Conservation (phyloP, 2,329 filamentous ascomycete species). For the Drechslera avenae region DNA sequence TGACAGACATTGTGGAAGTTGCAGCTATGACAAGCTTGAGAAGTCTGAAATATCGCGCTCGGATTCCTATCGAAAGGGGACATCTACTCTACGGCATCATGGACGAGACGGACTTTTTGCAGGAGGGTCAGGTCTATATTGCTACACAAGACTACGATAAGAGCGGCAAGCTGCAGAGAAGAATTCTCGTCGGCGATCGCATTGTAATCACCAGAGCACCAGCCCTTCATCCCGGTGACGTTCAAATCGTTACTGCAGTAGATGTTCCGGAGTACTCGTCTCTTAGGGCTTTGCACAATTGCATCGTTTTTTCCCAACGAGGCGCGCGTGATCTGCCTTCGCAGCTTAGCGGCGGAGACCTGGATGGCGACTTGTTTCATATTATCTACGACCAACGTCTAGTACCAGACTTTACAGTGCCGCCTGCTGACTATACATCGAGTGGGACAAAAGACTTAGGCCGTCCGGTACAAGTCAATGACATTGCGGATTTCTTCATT, state of each 20-base stretch:
- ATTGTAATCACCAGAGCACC: conserved; percentile 78
- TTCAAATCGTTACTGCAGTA: conserved; percentile 68
- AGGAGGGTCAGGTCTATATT: conserved; percentile 71
- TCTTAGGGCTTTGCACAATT: conserved; percentile 68
- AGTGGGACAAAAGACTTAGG: conserved; percentile 63
- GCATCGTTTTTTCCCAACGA: conserved; percentile 75
- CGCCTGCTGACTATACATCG: conserved; percentile 72
- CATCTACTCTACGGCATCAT: conserved; percentile 82
- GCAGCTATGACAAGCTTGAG: conserved; percentile 72
- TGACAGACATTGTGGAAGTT: conserved; percentile 73
- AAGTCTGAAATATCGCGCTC: conserved; percentile 76
- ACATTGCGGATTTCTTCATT: conserved; percentile 84
- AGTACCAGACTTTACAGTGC: conserved; percentile 52
- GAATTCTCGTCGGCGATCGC: conserved; percentile 28
- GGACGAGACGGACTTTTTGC: conserved; percentile 75
- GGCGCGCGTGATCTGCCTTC: conserved; percentile 77
- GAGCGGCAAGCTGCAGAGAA: conserved; percentile 17
- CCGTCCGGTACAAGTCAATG: conserved; percentile 62
- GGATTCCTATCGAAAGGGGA: conserved; percentile 72
- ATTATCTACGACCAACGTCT: conserved; percentile 72
- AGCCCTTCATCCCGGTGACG: conserved; percentile 79
- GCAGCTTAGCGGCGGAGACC: conserved; percentile 77
- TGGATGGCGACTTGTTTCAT: conserved; percentile 83
- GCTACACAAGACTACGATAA: conserved; percentile 56
- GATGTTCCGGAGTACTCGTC: conserved; percentile 65